Base-by-base conservation (phyloP, 1,139 yeast species). In the Magnusiomyces magnusii region DNA sequence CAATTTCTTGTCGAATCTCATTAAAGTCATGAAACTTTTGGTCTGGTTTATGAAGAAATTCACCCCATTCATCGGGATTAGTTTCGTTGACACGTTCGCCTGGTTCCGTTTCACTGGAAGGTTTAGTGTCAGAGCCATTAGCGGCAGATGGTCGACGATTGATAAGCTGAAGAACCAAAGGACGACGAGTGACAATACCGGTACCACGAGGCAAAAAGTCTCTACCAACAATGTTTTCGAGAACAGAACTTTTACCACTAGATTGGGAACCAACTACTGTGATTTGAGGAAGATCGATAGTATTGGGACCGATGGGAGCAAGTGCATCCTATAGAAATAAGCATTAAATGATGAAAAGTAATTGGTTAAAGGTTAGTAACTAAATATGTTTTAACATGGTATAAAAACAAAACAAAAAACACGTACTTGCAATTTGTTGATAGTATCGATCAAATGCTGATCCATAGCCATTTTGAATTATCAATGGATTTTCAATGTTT, bases 211-310 rank as follows among this genome's bases (percentile, higher is more conserved):
- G 97, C 65, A 92, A 78, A 75, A 92, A 92, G 75, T 92, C 97
- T 70, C 97, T 82, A 19, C 97, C 97, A 54, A 92, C 97, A 66
- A 92, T 87, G 73, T 92, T 91, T 72, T 92, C 97, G 66, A 92
- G 79, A 15, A 92, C 97, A 3, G 97, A 90, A 44, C 96, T 87
- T 73, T 92, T 92, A 66, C 97, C 98, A 65, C 93, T 84, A 50
- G 96, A 88, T 73, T 92, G 98, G 1, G 97, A 90, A 52, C 98
- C 97, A 50, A 92, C 97, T 23, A 92, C 98, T 2, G 97, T 91
- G 69, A 92, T 92, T 74, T 92, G 97, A 31, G 98, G 98, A 68
- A 92, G 79, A 75, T 93, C 99, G 47, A 77, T 75, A 27, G 77
- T 73, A 62, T 76, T 73, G 5, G 75, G 92, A 55, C 98, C 96